A percentile compares a stretch with the other conserved stretches of the same genome.
Conservation (phyloP, 257 asterid species). For the Forsythia viridissima region DNA sequence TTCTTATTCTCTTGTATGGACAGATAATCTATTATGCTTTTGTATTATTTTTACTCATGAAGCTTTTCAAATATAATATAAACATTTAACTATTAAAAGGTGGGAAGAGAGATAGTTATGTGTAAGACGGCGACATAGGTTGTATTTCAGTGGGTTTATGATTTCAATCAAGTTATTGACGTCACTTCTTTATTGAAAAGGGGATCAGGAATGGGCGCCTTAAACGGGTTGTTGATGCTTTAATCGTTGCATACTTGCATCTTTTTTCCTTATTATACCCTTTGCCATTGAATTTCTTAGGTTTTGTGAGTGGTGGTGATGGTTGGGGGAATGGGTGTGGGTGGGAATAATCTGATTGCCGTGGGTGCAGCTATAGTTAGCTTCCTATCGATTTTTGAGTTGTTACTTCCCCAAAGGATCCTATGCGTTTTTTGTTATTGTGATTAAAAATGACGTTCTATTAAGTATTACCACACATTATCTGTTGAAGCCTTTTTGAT, state of each 20-base stretch:
- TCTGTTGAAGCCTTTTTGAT: background rate
- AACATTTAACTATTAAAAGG: background rate
- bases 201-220: background rate
- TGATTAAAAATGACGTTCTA: background rate
- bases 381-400: background rate
- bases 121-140: background rate
- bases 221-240: background rate
- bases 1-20: background rate
- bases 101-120: background rate
- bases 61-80: too few relatives aligned
- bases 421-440: background rate
- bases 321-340: background rate
- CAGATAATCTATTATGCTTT: background rate
- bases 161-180: background rate
- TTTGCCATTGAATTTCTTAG: background rate
- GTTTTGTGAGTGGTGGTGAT: background rate
- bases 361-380: background rate
- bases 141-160: background rate
- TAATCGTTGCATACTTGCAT: background rate
- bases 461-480: background rate
- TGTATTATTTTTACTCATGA: background rate
- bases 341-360: background rate
- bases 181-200: background rate
- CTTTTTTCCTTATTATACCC: background rate
- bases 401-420: background rate